Evolutionary conservation across 306 rosid genomes (phyloP).

Genomic region (Rosa chinensis): DNA sequence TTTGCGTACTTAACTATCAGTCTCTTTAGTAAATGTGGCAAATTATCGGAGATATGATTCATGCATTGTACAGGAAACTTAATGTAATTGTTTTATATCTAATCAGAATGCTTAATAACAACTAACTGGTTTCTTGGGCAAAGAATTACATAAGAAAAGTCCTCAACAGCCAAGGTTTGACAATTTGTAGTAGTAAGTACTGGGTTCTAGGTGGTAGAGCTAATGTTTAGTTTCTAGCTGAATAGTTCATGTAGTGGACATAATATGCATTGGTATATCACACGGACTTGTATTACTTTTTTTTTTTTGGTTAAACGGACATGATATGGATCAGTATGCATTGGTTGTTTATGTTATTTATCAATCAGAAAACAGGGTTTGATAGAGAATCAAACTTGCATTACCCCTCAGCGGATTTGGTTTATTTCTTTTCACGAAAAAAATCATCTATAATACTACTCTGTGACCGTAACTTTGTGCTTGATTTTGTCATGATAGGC

Average conservation of each 20-base stretch:
- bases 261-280: not conserved
- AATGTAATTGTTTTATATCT: not conserved
- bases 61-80: not conserved
- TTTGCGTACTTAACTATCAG: not conserved
- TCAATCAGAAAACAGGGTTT: not conserved
- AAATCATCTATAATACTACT: not conserved
- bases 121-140: not conserved
- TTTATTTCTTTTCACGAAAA: not conserved
- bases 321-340: not conserved
- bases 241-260: not conserved
- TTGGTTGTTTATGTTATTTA: not conserved
- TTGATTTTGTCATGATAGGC: constrained; percentile 43
- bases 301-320: not conserved
- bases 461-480: not conserved
- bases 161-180: not conserved
- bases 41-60: not conserved
- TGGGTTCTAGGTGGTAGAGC: not conserved
- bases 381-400: not conserved
- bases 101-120: not conserved
- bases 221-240: not conserved
- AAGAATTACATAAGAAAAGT: not conserved
- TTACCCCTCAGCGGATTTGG: not conserved
- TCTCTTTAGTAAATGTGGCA: not conserved
- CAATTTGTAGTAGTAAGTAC: not conserved
- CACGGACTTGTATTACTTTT: not conserved